phyloP scores from a whole-genome alignment of 1,284 basidiomycete genomes.

The Cryptococcus hybrid region DNA sequence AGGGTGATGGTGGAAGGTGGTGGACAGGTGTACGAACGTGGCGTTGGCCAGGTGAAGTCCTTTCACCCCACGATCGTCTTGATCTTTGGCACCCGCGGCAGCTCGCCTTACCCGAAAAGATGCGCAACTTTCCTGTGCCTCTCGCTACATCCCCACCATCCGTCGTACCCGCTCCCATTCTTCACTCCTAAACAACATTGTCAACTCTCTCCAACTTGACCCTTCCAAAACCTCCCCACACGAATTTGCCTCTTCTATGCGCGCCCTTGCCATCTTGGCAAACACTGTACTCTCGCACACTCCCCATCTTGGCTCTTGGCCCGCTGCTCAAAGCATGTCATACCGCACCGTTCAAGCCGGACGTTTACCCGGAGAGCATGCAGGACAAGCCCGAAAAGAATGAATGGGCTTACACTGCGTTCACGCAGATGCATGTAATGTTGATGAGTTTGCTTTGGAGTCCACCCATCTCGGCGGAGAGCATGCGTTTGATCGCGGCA shows the following conservation, averaged over 20 bases:
- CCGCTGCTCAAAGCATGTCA: constrained; percentile 34
- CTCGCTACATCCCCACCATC: constrained; percentile 44
- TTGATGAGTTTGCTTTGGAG: constrained; percentile 45
- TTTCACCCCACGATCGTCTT: constrained; percentile 45
- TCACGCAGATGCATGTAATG: constrained; percentile 47
- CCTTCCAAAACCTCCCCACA: constrained; percentile 16
- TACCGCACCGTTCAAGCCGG: constrained; percentile 28
- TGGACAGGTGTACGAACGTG: constrained; percentile 47
- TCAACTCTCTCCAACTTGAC: constrained; percentile 29
- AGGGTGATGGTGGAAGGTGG: constrained; percentile 25
- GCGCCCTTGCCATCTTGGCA: constrained; percentile 46
- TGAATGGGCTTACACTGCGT: constrained; percentile 44
- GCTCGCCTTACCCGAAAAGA: constrained; percentile 36
- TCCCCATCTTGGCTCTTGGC: constrained; percentile 40
- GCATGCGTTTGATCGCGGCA: constrained; percentile 14
- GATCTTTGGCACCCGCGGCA: constrained; percentile 49
- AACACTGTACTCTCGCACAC: constrained; percentile 48
- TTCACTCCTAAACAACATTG: constrained; percentile 35
- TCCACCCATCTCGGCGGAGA: constrained; percentile 37
- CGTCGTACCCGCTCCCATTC: constrained; percentile 42
- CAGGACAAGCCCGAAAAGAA: neutral
- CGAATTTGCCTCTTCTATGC: constrained; percentile 37
- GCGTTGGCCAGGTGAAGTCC: constrained; percentile 45
- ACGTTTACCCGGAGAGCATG: constrained; percentile 39
- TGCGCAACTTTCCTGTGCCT: constrained; percentile 45